Conservation (phyloP, 306 rosid species). For the Cucumis melo region DNA sequence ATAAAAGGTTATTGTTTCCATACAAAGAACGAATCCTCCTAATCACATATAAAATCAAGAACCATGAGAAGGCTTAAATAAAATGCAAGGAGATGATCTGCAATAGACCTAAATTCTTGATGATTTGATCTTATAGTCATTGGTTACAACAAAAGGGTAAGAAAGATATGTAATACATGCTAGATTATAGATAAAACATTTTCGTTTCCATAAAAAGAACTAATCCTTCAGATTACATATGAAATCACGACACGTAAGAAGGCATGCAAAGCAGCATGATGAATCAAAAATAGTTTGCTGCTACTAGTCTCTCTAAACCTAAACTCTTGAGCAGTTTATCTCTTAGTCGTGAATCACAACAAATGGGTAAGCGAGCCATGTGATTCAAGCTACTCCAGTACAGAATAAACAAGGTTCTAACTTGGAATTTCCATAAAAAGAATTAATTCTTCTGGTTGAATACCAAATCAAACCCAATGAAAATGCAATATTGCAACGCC, state of each 20-base stretch:
- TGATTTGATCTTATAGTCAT: not conserved
- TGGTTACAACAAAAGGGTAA: too few relatives aligned
- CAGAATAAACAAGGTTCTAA: too few relatives aligned
- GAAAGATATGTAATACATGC: not conserved
- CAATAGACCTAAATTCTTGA: not conserved
- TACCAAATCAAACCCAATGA: not conserved
- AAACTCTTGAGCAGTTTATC: not conserved
- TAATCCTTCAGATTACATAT: not conserved
- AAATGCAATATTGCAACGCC: not conserved
- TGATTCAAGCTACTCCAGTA: not conserved
- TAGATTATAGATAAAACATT: not conserved
- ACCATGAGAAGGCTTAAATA: not conserved
- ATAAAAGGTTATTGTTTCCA: not conserved
- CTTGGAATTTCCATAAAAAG: too few relatives aligned
- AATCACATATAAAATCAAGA: not conserved
- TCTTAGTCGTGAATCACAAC: not conserved
- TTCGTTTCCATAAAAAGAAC: not conserved
- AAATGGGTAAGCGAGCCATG: not conserved
- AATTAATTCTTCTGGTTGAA: too few relatives aligned
- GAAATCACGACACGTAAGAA: not conserved
- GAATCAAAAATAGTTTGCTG: not conserved
- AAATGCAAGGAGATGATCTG: not conserved
- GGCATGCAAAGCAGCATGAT: not conserved
- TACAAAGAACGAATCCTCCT: not conserved
- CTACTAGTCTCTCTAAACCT: not conserved